These are phyloP conservation scores for Hymenoscyphus occultus DNA, from an alignment of 2,329 filamentous ascomycete species.

Conservation along the genomic window DNA sequence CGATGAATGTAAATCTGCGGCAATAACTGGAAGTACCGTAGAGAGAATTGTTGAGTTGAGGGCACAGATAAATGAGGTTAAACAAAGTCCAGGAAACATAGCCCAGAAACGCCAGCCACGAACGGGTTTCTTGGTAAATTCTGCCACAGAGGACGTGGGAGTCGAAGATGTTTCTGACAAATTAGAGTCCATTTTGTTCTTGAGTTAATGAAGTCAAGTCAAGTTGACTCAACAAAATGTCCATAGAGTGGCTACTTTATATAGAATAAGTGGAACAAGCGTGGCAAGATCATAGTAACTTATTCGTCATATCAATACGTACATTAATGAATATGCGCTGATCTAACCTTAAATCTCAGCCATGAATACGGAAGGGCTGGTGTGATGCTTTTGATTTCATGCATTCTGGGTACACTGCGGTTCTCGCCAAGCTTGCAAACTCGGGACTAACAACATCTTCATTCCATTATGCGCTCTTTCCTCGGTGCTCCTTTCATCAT, in stretches of 20 bases:
- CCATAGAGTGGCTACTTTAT: background rate
- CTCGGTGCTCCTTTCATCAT: background rate
- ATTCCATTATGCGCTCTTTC: slow-evolving; percentile 1
- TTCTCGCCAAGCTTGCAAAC: background rate
- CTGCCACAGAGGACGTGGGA: background rate
- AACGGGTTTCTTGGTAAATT: background rate
- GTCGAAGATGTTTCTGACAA: slow-evolving; percentile 4
- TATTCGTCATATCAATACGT: background rate
- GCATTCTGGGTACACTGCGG: background rate
- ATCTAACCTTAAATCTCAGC: background rate
- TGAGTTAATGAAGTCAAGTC: background rate
- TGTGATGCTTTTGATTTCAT: slow-evolving; percentile 3
- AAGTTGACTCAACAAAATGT: slow-evolving; percentile 1
- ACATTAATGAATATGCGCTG: background rate
- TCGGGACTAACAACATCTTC: background rate
- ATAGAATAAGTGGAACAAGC: background rate
- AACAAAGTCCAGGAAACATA: slow-evolving; percentile 5
- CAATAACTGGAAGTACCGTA: slow-evolving; percentile 40
- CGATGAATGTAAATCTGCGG: slow-evolving; percentile 41
- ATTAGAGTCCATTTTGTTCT: background rate
- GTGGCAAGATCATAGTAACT: background rate
- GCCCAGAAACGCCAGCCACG: slow-evolving; percentile 3
- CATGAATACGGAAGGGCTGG: background rate
- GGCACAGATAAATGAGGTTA: slow-evolving; percentile 17
- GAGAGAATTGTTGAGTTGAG: slow-evolving; percentile 38